Evolutionary conservation across 2,329 filamentous ascomycete genomes (phyloP), one percentile per base, ranked within the genome.

Genomic region (Ophiosphaerella narmari): DNA sequence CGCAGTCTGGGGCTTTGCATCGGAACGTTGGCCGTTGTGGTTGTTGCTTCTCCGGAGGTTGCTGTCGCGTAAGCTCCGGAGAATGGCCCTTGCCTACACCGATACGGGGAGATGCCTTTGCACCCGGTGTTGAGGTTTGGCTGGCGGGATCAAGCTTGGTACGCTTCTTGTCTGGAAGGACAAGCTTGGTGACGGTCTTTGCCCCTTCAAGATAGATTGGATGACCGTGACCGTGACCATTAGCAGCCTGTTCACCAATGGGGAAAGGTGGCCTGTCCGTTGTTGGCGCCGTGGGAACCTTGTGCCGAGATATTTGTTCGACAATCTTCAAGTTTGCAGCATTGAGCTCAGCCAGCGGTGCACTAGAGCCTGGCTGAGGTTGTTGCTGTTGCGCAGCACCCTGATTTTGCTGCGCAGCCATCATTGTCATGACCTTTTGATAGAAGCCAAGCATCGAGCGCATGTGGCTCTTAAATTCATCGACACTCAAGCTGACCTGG

Each of bases 141-240:
- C 73, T 78, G 29, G 64, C 70, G 5, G 63, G 63, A 13, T 74
- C 74, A 31, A 74, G 67, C 73, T 82, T 84, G 45, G 78, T 76
- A 61, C 78, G 82, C 74, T 86, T 86, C 48, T 76, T 75, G 2
- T 79, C 76, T 14, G 83, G 84, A 21, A 86, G 69, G 39, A 83
- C 80, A 39, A 87, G 75, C 55, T 84, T 81, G 43, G 79, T 82
- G 41, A 86, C 75, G 42, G 78, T 75, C 16, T 77, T 78, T 16
- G 76, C 74, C 7, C 76, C 61, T 36, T 69, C 76, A 48, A 83
- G 82, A 43, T 81, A 82, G 52, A 80, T 78, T 7, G 84, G 82
- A 48, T 84, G 77, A 21, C 83, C 83, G 46, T 81, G 77, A 13
- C 83, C 82, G 48, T 84, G 77, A 21, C 83, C 83, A 46, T 81